Conservation (phyloP, 495 filamentous ascomycete species). For the Sabuloglossum arenarium region DNA sequence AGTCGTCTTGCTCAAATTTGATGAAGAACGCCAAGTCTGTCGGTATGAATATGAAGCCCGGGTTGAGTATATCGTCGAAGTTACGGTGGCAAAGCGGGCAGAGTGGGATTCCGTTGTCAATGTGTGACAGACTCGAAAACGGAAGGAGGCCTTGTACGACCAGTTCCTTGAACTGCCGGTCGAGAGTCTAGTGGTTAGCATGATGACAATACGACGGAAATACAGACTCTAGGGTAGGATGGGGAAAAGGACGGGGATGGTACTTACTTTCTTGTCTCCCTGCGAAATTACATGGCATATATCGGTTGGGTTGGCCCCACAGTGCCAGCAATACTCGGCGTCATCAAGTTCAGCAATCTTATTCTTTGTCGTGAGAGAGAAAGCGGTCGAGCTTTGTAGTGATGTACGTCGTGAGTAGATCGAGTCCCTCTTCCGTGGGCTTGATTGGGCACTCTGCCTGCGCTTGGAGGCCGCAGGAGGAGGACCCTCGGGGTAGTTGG, state of each 20-base stretch:
- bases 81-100: constrained; percentile 7
- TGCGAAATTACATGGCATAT: constrained; percentile 6
- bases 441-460: neutral
- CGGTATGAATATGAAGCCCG: constrained; percentile 7
- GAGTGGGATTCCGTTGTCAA: constrained; percentile 7
- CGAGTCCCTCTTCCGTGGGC: neutral
- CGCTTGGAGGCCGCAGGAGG: neutral
- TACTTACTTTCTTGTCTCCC: constrained; percentile 5
- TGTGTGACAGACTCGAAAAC: constrained; percentile 3
- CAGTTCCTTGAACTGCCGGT: constrained; percentile 3
- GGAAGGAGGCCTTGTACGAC: constrained; percentile 2
- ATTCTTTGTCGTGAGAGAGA: neutral
- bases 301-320: constrained; percentile 5
- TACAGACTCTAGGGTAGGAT: constrained; percentile 1
- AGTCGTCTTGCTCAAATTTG: constrained; percentile 8
- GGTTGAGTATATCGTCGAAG: constrained; percentile 5
- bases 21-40: constrained; percentile 7
- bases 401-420: neutral
- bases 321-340: constrained; percentile 9
- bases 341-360: constrained; percentile 13
- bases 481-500: neutral
- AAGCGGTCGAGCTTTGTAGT: neutral
- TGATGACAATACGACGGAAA: neutral
- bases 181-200: neutral
- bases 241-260: constrained; percentile 1